Base-by-base conservation (phyloP, 306 rosid genomes). In the Ormosia emarginata region DNA sequence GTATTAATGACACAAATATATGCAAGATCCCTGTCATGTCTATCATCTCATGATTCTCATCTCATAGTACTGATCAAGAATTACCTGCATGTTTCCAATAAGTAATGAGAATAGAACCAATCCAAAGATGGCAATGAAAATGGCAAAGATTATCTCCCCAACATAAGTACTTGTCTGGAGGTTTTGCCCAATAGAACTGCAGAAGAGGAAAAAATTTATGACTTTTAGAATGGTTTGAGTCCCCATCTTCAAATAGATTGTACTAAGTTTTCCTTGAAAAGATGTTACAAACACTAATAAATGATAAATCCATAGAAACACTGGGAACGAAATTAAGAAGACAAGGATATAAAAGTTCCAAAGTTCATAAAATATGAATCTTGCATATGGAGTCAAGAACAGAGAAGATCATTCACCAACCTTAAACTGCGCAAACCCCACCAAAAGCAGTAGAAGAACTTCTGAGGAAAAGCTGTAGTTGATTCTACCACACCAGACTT, bases 41-140 rank as follows among this genome's bases (percentile, higher is more conserved):
- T 81, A 63, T 50, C 71, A 74, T 78, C 36, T 39, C 40, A 82
- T 68, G 24, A 24, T 24, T 24, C 43, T 63, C 43, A 63, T 6
- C 15, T 5, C 47, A n/a, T 36, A 39, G 8, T 73, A 69, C 64
- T 59, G 18, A 53, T 53, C 41, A 24, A 82, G 46, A 24, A 52
- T 78, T 85, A 95, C 98, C 98, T 95, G 98, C 94, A 95, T 88
- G 83, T 95, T 95, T 75, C 98, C 97, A 33, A 95, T 93, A 65
- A 95, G 98, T 12, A 84, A 79, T 3, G 98, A 73, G 52, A 95
- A 95, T 7, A 95, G 88, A 55, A 95, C 88, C 88, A 93, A 86
- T 65, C 98, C 98, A n/a, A 67, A 76, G 81, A 89, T 79, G 12
- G 98, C 86, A 41, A 95, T 89, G 87, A 33, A 78, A 32, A 91